Percentiles rank a stretch among this genome's conserved stretches.
Evolutionary conservation across 2,329 filamentous ascomycete species (phyloP).

Genomic region (Dactylellina parvicollis): DNA sequence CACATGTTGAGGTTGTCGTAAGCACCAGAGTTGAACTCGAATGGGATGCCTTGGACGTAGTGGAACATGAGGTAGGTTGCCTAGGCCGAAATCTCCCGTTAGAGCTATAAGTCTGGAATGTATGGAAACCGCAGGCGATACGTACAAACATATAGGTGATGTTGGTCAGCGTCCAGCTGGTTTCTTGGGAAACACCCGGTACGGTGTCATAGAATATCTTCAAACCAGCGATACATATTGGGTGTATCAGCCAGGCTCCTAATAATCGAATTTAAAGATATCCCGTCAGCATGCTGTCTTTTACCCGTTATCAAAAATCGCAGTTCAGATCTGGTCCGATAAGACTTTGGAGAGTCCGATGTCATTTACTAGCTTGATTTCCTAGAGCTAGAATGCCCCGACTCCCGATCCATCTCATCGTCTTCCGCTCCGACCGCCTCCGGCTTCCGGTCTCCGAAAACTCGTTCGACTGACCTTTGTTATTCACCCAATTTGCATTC

Average conservation of each 20-base stretch:
- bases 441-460: background rate
- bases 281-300: constrained; percentile 17
- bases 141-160: constrained; percentile 90
- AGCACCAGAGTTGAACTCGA: constrained; percentile 97
- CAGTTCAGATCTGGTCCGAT: background rate
- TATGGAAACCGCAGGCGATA: background rate
- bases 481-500: constrained; percentile 98
- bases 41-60: constrained; percentile 95
- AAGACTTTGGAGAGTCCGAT: constrained; percentile 14
- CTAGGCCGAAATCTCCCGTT: constrained; percentile 37
- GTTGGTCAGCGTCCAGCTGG: constrained; percentile 98
- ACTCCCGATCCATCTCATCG: background rate
- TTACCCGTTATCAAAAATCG: background rate
- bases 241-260: constrained; percentile 98
- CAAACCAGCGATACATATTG: constrained; percentile 87
- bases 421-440: constrained; percentile 3
- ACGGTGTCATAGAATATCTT: constrained; percentile 98
- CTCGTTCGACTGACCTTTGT: constrained; percentile 78
- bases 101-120: background rate
- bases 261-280: constrained; percentile 41
- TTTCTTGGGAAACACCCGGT: constrained; percentile 94
- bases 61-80: constrained; percentile 99
- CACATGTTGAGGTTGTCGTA: constrained; percentile 99
- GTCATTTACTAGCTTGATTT: background rate
- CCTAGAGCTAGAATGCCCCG: background rate